Evolutionary conservation across 352 stramenopile genomes (phyloP), one percentile per base, ranked within the genome.

Genomic region (Phytophthora capsici): DNA sequence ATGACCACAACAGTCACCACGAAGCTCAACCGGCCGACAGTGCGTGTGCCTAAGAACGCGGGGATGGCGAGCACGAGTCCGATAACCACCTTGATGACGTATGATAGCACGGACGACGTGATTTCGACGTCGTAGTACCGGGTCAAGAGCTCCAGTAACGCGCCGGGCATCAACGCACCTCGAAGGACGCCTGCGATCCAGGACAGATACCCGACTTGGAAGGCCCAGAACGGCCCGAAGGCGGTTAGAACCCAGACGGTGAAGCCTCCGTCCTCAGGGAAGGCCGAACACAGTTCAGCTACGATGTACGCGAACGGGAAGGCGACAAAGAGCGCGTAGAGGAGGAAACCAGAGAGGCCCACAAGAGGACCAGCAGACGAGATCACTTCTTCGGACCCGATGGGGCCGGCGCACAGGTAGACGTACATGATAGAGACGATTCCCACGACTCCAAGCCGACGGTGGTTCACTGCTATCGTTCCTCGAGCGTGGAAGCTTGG

Each of bases 231-330:
- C 1, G 84, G 73, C 10, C 93, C 94, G 79, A 96, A 98, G 1
- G 92, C 92, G 66, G 91, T 82, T 66, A 95, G 71, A 1, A 98
- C 89, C 94, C 94, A 98, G 7, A 91, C 85, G 0, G 96, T 91
- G 51, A 90, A 96, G 36, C 79, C 91, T 13, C 73, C 77, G 28
- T 85, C 73, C 41, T 98, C 91, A 1, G 90, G 91, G 65, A 97
- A 97, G 2, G 92, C 78, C 0, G 86, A 88, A 8, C 88, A 93
- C 13, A 98, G 75, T 73, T 98, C 92, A 12, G 93, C 90, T 6
- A 96, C 97, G 22, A 98, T 91, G 41, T 95, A 79, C 4, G 89
- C 89, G 67, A 97, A 94, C 8, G 92, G 92, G 17, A 98, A 57
- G 2, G 76, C 86, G 79, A 94, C 97, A 8, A 98, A 49, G 1